Evolutionary conservation across 345 rosid species (phyloP).

Genomic region (Arabis hirsuta): DNA sequence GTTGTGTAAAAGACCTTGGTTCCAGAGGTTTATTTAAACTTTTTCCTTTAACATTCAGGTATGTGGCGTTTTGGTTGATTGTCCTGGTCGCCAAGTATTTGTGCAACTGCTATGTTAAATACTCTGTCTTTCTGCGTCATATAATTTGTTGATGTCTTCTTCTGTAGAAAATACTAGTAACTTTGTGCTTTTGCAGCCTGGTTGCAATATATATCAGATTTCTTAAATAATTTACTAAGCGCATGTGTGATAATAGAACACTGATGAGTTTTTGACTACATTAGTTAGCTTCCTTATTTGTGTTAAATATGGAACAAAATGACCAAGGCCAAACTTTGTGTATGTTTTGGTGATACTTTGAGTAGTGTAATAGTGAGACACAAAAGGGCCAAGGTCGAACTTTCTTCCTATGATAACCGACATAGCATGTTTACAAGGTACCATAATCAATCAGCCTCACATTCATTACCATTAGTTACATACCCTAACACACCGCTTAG

Average conservation of each 20-base stretch:
- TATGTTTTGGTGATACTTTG: too few relatives aligned
- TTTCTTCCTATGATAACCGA: too few relatives aligned
- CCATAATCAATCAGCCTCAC: too few relatives aligned
- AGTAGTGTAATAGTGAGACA: too few relatives aligned
- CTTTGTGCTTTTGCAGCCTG: slow-evolving; percentile 10
- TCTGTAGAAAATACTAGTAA: not conserved
- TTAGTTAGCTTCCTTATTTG: too few relatives aligned
- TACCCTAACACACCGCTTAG: too few relatives aligned
- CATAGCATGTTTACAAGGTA: too few relatives aligned
- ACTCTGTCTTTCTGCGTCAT: slow-evolving; percentile 7
- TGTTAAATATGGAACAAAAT: too few relatives aligned
- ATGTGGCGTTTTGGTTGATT: slow-evolving; percentile 93
- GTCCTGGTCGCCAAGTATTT: slow-evolving; percentile 76
- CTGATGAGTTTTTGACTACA: not conserved
- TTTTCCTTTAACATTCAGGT: slow-evolving; percentile 55
- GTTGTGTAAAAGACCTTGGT: slow-evolving; percentile 10
- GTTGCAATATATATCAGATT: not conserved
- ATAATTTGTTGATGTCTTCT: not conserved
- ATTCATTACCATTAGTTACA: too few relatives aligned
- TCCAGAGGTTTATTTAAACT: slow-evolving; percentile 10
- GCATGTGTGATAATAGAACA: slow-evolving; percentile 1
- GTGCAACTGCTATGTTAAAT: too few relatives aligned
- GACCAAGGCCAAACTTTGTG: too few relatives aligned
- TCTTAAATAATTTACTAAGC: not conserved
- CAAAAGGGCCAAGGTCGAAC: too few relatives aligned